Conservation (phyloP, 768 basidiomycete species). For the Tulasnella sp. region DNA sequence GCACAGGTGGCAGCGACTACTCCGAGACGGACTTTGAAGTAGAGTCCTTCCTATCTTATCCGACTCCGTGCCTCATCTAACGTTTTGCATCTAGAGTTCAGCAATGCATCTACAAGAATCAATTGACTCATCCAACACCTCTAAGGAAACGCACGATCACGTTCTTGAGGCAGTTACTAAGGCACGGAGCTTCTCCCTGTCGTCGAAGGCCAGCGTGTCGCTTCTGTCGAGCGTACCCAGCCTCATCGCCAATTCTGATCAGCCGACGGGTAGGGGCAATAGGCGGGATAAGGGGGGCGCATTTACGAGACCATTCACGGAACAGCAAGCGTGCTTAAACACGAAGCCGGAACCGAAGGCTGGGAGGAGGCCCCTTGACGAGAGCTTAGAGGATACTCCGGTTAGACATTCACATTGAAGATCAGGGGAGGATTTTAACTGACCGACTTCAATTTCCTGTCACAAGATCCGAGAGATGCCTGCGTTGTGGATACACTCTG, state of each 20-base stretch:
- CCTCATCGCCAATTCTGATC: slow-evolving; percentile 95
- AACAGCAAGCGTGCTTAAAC: slow-evolving; percentile 92
- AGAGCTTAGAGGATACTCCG: slow-evolving; percentile 78
- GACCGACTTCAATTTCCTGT: not conserved
- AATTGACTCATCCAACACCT: too few relatives aligned
- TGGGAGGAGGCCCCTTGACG: slow-evolving; percentile 77
- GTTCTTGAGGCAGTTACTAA: slow-evolving; percentile 22
- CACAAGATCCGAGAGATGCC: slow-evolving; percentile 61
- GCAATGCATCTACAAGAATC: too few relatives aligned
- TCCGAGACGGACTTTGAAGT: too few relatives aligned
- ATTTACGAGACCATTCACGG: slow-evolving; percentile 88
- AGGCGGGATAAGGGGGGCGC: slow-evolving; percentile 97
- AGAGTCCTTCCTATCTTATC: too few relatives aligned
- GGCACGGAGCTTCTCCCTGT: slow-evolving; percentile 1
- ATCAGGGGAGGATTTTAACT: not conserved
- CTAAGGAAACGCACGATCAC: too few relatives aligned
- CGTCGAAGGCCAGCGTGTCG: slow-evolving; percentile 37
- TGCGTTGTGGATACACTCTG: slow-evolving; percentile 93
- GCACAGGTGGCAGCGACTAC: too few relatives aligned
- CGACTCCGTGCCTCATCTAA: too few relatives aligned
- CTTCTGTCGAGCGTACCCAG: slow-evolving; percentile 96
- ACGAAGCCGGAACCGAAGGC: slow-evolving; percentile 92
- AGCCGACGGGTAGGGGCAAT: slow-evolving; percentile 93
- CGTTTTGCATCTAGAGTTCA: too few relatives aligned
- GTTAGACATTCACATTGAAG: slow-evolving; percentile 47